These are phyloP conservation scores for Allium fistulosum DNA, from an alignment of 106 monocot species.

Conservation along the genomic window DNA sequence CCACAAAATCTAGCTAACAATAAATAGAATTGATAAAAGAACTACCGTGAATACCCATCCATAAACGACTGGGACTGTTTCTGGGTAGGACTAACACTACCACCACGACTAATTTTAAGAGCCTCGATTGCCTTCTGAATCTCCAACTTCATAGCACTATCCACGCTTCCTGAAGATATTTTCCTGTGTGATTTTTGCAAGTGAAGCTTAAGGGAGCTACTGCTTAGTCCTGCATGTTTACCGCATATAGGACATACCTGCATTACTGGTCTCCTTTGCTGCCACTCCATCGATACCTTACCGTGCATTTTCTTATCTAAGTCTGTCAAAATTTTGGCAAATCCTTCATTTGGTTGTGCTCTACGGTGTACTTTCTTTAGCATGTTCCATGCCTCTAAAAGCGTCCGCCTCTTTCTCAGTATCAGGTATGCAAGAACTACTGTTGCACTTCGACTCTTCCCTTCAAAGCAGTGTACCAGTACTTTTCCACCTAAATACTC, in stretches of 20 bases:
- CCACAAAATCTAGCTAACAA: no score
- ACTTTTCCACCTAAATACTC: conserved; percentile 51
- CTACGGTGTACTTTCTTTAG: conserved; percentile 68
- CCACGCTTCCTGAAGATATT: conserved; percentile 75
- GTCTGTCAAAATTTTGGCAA: conserved; percentile 49
- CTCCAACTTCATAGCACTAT: conserved; percentile 72
- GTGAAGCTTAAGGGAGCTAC: conserved; percentile 86
- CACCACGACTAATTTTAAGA: conserved; percentile 33
- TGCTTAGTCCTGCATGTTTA: conserved; percentile 78
- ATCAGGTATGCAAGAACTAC: conserved; percentile 83
- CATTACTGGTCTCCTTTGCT: conserved; percentile 57
- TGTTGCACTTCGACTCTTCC: conserved; percentile 79
- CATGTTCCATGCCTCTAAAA: conserved; percentile 62
- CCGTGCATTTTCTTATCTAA: conserved; percentile 66
- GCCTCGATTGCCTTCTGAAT: conserved; percentile 62
- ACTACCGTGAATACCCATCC: conserved; percentile 8
- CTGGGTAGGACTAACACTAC: conserved; percentile 37
- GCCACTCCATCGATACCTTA: conserved; percentile 81
- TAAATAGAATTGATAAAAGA: no score
- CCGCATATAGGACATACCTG: conserved; percentile 82
- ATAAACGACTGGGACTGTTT: conserved; percentile 27
- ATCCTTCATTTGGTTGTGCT: conserved; percentile 92
- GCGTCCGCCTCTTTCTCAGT: conserved; percentile 50
- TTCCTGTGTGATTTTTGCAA: conserved; percentile 71
- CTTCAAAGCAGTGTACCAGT: conserved; percentile 90